Percentiles rank a stretch among this genome's conserved stretches.
Evolutionary conservation across 306 rosid species (phyloP).

Genomic region (Quercus parvula): DNA sequence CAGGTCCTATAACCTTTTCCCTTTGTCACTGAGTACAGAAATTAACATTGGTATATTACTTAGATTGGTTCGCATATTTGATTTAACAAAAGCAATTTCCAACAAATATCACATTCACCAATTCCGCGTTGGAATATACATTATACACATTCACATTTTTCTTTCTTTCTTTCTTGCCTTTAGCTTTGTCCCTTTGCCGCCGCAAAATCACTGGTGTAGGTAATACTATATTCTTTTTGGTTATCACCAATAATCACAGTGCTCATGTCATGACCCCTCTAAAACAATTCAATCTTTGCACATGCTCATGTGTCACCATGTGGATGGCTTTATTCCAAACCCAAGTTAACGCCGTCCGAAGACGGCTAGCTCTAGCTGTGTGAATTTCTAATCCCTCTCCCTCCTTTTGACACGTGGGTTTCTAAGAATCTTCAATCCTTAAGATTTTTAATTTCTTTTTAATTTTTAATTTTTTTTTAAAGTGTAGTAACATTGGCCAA

Average conservation of each 20-base stretch:
- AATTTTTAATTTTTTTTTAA: too few relatives aligned
- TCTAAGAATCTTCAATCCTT: neutral
- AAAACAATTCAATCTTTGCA: conserved; percentile 10
- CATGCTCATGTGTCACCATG: conserved; percentile 42
- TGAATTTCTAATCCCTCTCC: conserved; percentile 3
- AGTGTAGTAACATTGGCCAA: neutral
- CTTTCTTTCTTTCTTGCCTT: neutral
- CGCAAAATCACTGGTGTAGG: neutral
- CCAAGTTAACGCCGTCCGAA: conserved; percentile 17
- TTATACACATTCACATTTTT: neutral
- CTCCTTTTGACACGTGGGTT: conserved; percentile 32
- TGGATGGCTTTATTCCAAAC: conserved; percentile 30
- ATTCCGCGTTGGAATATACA: neutral
- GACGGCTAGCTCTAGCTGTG: conserved; percentile 10
- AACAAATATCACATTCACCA: neutral
- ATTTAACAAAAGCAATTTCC: neutral
- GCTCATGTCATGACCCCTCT: neutral
- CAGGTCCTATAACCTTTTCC: too few relatives aligned
- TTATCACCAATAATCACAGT: neutral
- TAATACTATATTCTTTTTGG: too few relatives aligned
- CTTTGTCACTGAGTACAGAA: too few relatives aligned
- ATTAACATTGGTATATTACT: too few relatives aligned
- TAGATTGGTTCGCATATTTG: too few relatives aligned
- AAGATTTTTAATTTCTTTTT: neutral
- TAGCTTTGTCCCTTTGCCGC: neutral